A percentile compares a stretch with the other conserved stretches of the same genome.
These are phyloP conservation scores for Fusarium fujikuroi DNA, from an alignment of 2,329 filamentous ascomycete species.

Conservation along the genomic window DNA sequence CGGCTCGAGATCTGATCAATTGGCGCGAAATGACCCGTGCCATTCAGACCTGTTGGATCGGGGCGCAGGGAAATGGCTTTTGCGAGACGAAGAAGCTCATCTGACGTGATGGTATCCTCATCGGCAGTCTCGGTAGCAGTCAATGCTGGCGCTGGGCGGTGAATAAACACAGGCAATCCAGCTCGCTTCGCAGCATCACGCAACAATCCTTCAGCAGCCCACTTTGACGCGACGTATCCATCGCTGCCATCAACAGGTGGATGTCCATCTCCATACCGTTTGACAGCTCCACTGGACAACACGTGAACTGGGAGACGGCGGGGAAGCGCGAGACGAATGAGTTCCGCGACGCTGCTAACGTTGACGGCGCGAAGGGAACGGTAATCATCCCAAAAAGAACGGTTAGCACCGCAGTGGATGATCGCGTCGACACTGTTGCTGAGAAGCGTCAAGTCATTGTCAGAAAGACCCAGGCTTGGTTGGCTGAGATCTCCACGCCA, in stretches of 20 bases:
- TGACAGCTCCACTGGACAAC: constrained; percentile 43
- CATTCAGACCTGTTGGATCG: not conserved
- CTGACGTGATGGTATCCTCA: not conserved
- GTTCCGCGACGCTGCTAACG: constrained; percentile 43
- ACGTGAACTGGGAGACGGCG: constrained; percentile 50
- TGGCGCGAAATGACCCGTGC: not conserved
- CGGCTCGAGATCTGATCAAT: not conserved
- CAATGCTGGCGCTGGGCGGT: not conserved
- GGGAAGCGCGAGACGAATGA: constrained; percentile 27
- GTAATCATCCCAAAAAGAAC: constrained; percentile 49
- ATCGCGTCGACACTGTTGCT: constrained; percentile 54
- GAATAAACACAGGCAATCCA: constrained; percentile 15
- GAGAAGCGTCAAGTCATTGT: constrained; percentile 44
- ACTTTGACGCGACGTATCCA: constrained; percentile 50
- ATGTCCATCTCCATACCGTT: not conserved
- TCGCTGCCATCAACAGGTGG: constrained; percentile 23
- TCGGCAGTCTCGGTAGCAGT: rapidly evolving
- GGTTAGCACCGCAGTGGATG: constrained; percentile 60
- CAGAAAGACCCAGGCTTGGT: constrained; percentile 52
- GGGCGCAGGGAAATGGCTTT: not conserved
- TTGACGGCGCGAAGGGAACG: constrained; percentile 43
- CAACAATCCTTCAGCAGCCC: constrained; percentile 48
- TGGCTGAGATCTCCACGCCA: constrained; percentile 52
- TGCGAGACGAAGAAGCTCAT: not conserved
- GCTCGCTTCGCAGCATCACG: constrained; percentile 31